phyloP scores from a whole-genome alignment of 805 yeast genomes.

The Tetrapisispora taiwanensis region DNA sequence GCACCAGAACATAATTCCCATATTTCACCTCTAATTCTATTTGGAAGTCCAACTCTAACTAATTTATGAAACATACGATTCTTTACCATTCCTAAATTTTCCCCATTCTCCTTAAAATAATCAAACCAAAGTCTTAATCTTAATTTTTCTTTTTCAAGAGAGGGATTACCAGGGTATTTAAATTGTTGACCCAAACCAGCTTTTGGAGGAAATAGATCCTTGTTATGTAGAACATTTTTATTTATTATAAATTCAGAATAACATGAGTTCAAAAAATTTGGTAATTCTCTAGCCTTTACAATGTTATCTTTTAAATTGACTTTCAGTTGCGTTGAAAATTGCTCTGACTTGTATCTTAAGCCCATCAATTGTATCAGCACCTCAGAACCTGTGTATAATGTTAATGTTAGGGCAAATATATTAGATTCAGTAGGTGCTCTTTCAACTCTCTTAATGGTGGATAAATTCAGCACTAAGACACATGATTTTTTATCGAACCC shows the following conservation, averaged over 20 bases:
- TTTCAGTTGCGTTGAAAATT: slow-evolving; percentile 63
- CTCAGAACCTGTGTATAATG: slow-evolving; percentile 54
- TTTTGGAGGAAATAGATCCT: slow-evolving; percentile 44
- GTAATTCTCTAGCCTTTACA: slow-evolving; percentile 49
- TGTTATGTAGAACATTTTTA: slow-evolving; percentile 30
- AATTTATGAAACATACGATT: slow-evolving; percentile 73
- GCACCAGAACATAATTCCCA: slow-evolving; percentile 94
- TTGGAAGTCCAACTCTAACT: slow-evolving; percentile 88
- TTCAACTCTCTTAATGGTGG: slow-evolving; percentile 76
- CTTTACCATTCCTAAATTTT: slow-evolving; percentile 65
- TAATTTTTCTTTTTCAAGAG: slow-evolving; percentile 63
- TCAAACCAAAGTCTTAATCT: slow-evolving; percentile 93
- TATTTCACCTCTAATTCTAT: slow-evolving; percentile 84
- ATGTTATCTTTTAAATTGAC: slow-evolving; percentile 52
- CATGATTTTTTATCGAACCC: slow-evolving; percentile 59
- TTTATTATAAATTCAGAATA: slow-evolving; percentile 81
- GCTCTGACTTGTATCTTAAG: slow-evolving; percentile 65
- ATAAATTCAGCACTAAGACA: slow-evolving; percentile 58
- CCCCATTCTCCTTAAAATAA: slow-evolving; percentile 71
- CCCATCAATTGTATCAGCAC: slow-evolving; percentile 70
- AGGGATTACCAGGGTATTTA: slow-evolving; percentile 85
- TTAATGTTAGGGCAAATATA: slow-evolving; percentile 67
- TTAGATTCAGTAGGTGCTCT: slow-evolving; percentile 67
- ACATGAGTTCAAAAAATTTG: slow-evolving; percentile 55
- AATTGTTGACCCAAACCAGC: slow-evolving; percentile 83